Evolutionary conservation across 129 eudicot genomes (phyloP), one percentile per base, ranked within the genome.

Genomic region (Pulicaria dysenterica): DNA sequence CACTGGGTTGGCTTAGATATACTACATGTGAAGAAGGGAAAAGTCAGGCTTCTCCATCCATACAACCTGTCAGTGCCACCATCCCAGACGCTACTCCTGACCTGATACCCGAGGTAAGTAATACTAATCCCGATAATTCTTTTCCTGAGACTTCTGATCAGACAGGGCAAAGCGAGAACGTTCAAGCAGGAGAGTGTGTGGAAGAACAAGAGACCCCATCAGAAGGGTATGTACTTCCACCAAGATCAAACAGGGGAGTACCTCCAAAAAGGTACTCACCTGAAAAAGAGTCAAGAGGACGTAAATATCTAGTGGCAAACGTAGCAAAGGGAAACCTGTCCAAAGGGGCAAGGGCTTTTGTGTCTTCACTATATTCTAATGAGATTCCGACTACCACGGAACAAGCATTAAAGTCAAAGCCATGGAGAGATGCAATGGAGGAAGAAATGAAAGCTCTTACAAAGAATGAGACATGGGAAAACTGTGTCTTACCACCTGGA

Each of bases 101-200:
- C 65, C 45, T 37, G 45, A 59, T 37, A 37, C 24, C 17, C 10
- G 45, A 36, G 66, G 66, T 59, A 37, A 59, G 46, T 59, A 59
- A 59, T 59, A 59, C 45, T 37, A 15, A 37, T 9, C 2, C 46
- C 5, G 5, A 14, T 54, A 0, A 47, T 38, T 7, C 6, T 7
- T 2, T 14, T 10, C 2, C 3, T 39, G 48, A 61, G 1, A n/a
- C 31, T 0, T 24, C 67, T 13, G 7, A 61, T 1, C 15, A 6
- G 6, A 5, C 48, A 61, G 11, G 47, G 3, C 48, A 61, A 39
- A 15, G 5, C 7, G 67, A 61, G 34, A 54, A 16, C 16, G 34
- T 15, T n/a, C 34, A 53, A 8, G 36, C 15, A 54, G 36, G 15
- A 5, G 36, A 54, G 4, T 4, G 3, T 24, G 31, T 24, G 31